Base-by-base conservation (phyloP, 116 monocot genomes). In the Cymodocea nodosa region DNA sequence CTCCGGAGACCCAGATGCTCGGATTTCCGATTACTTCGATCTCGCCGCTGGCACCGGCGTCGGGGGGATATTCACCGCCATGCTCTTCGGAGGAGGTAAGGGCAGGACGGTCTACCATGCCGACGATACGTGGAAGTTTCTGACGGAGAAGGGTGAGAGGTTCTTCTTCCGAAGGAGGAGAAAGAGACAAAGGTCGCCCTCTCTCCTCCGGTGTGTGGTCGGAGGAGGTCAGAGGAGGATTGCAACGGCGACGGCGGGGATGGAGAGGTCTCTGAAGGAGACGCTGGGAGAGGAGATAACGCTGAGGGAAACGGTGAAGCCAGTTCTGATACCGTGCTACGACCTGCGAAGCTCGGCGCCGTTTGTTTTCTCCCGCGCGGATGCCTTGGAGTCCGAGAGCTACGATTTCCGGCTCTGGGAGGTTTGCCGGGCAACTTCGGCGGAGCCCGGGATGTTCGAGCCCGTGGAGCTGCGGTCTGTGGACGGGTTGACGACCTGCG, bases 331-430 rank as follows among this genome's bases (percentile, higher is more conserved):
- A 66, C 89, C 93, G 20, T 93, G 93, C 81, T 93, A 93, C 76
- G 89, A 93, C 71, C 70, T 93, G 36, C 70, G 70, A 30, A 83
- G 70, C 62, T 81, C 81, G 8, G 79, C 85, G 35, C 89, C 93
- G 17, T 78, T 93, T 61, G 82, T 93, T 50, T 93, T 93, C 78
- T 93, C 93, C 18, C 77, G 93, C 49, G 89, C 89, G 51, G 86
- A 89, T 74, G 86, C 93, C 15, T 70, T 89, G 4, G 93, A 86
- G 77, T 74, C 77, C 61, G 77, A 76, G 39, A 83, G 85, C 80
- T 93, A 67, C 68, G 74, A 93, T 66, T 93, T 89, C 82, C 77
- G 82, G n/a, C 79, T 93, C 5, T 93, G 89, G 86, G 93, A 89
- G 70, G 86, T 93, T 11, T 80, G 82, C 71, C 81, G 85, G 17